These are phyloP conservation scores for Bromus sterilis DNA, from an alignment of 176 grass and related monocot species.

Conservation along the genomic window DNA sequence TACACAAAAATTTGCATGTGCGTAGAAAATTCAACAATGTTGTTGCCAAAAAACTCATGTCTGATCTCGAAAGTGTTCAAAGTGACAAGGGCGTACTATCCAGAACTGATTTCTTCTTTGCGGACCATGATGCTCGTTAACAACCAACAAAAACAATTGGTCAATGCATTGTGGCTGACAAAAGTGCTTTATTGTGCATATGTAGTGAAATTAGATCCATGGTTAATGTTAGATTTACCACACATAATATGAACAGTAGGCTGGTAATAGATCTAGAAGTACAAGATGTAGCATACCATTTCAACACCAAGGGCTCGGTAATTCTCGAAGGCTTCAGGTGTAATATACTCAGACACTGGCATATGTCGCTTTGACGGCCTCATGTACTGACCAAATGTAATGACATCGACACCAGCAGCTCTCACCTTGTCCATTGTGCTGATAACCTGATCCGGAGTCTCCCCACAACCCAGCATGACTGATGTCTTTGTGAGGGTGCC, in stretches of 20 bases:
- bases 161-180: neutral
- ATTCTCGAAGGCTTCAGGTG: slow-evolving; percentile 84
- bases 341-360: slow-evolving; percentile 95
- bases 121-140: neutral
- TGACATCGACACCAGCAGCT: slow-evolving; percentile 89
- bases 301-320: slow-evolving; percentile 70
- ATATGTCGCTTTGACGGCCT: slow-evolving; percentile 96
- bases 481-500: slow-evolving; percentile 96
- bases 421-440: slow-evolving; percentile 94
- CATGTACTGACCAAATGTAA: slow-evolving; percentile 99
- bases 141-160: neutral
- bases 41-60: too few species aligned
- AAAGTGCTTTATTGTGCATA: neutral
- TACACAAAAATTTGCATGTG: too few species aligned
- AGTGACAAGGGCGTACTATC: neutral
- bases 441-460: slow-evolving; percentile 82
- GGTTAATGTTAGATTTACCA: neutral
- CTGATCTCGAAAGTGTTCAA: too few species aligned
- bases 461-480: slow-evolving; percentile 89
- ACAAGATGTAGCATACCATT: slow-evolving; percentile 52
- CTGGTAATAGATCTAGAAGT: neutral
- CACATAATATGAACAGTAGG: neutral
- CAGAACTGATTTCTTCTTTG: neutral
- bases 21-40: too few species aligned
- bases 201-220: neutral